Conservation (phyloP, 768 basidiomycete genomes). For the Ephemerocybe angulata region DNA sequence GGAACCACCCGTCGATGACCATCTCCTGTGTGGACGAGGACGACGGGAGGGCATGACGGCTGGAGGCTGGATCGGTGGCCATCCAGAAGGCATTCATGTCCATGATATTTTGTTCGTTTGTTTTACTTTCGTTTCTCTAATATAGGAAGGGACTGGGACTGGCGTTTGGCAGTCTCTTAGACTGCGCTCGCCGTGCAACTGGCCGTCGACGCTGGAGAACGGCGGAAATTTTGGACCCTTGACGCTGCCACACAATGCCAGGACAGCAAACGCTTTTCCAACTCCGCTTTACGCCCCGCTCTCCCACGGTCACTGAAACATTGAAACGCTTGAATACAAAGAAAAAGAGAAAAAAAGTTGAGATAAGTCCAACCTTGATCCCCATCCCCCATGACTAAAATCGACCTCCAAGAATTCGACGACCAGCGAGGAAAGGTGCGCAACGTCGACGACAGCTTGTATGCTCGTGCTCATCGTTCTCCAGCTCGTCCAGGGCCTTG, state of each 20-base stretch:
- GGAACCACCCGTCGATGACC: conserved; percentile 37
- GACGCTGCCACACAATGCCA: neutral
- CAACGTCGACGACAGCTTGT: no score
- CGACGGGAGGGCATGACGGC: conserved; percentile 7
- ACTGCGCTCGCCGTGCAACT: conserved; percentile 2
- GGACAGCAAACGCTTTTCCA: conserved; percentile 11
- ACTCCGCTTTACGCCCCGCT: conserved; percentile 31
- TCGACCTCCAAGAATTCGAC: conserved; percentile 28
- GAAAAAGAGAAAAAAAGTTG: conserved; percentile 17
- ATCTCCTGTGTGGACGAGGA: conserved; percentile 19
- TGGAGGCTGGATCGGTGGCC: neutral
- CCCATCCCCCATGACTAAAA: conserved; percentile 19
- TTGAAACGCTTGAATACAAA: conserved; percentile 16
- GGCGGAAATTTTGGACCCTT: conserved; percentile 1
- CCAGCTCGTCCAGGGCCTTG: conserved; percentile 55
- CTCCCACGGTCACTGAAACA: conserved; percentile 40
- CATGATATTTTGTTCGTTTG: conserved; percentile 2
- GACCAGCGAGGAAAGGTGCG: conserved; percentile 34
- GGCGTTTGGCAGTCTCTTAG: neutral
- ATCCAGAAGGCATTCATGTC: neutral
- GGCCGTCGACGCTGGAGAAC: conserved; percentile 1
- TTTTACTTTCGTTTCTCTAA: neutral
- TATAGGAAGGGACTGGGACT: neutral
- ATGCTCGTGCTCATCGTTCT: conserved; percentile 17
- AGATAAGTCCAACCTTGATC: conserved; percentile 16